These are phyloP conservation scores for Pestalotiopsis sp. DNA, from an alignment of 2,329 filamentous ascomycete genomes.

Conservation along the genomic window DNA sequence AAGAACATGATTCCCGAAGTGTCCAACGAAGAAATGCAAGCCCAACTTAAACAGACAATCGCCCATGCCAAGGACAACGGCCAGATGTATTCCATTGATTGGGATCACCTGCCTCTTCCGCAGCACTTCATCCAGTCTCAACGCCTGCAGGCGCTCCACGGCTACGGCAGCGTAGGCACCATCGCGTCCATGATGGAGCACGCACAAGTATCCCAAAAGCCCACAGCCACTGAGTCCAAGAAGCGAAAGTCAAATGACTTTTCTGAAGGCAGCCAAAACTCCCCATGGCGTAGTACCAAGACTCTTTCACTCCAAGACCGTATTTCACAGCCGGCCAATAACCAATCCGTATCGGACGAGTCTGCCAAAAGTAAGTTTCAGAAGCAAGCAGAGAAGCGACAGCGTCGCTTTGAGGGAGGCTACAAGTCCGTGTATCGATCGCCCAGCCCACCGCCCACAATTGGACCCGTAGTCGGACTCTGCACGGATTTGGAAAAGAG, in stretches of 20 bases:
- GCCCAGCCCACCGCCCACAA: slow-evolving; percentile 55
- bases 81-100: slow-evolving; percentile 73
- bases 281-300: slow-evolving; percentile 71
- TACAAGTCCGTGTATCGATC: slow-evolving; percentile 58
- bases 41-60: slow-evolving; percentile 83
- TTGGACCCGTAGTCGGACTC: slow-evolving; percentile 80
- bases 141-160: slow-evolving; percentile 52
- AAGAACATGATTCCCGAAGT: slow-evolving; percentile 67
- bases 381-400: slow-evolving; percentile 83
- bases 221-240: slow-evolving; percentile 45
- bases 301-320: slow-evolving; percentile 69
- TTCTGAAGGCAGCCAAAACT: slow-evolving; percentile 48
- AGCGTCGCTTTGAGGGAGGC: slow-evolving; percentile 77
- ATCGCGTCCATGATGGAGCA: neutral
- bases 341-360: slow-evolving; percentile 47
- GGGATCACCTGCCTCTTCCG: slow-evolving; percentile 80
- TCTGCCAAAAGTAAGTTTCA: slow-evolving; percentile 80
- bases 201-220: slow-evolving; percentile 16
- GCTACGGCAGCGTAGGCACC: slow-evolving; percentile 25
- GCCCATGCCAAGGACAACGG: slow-evolving; percentile 75
- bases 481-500: slow-evolving; percentile 86
- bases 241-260: slow-evolving; percentile 82
- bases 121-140: slow-evolving; percentile 80
- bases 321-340: slow-evolving; percentile 61
- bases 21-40: slow-evolving; percentile 70